Base-by-base conservation (phyloP, 2,329 filamentous ascomycete genomes). In the Periconia sp. region DNA sequence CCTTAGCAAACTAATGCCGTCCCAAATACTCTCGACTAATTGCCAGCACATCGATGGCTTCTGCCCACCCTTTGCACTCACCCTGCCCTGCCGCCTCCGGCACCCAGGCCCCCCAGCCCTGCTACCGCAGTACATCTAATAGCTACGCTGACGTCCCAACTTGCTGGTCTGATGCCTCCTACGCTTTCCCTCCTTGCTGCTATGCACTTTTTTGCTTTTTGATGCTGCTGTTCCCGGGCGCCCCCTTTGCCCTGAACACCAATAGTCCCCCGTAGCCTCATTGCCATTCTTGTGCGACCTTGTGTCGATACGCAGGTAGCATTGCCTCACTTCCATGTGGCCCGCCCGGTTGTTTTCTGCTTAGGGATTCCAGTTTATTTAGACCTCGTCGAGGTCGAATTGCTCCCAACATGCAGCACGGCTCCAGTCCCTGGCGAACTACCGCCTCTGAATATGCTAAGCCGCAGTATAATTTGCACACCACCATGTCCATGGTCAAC, bases 1-100 rank as follows among this genome's bases (percentile, higher is more conserved):
- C 15, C 6, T n/a, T 37, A 13, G 15, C 5, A 37, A 37, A 69
- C 70, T 69, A 72, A 72, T 69, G 63, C 65, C 63, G 66, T 63
- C 56, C 64, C 59, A 60, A 69, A 64, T 69, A 70, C 72, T 70
- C 68, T 66, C 33, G 54, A 63, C 46, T 63, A 59, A 63, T 60
- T 74, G 72, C 70, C 72, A 74, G 61, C 72, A 73, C 72, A 74
- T 74, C 72, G 72, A 63, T 62, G 65, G 65, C 63, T 68, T 68
- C 63, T 61, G 59, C 56, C 59, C 56, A 61, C 55, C 53, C 55
- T 57, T 57, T 65, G 52, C 61, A 63, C 54, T 60, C 33, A 65
- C 68, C 67, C 62, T 65, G 60, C 60, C 23, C 23, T 27, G 23
- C 23, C 23, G 23, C 23, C 23, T 58, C 55, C 62, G 66, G 57